phyloP scores from a whole-genome alignment of 257 asterid species.

The Nicotiana attenuata region DNA sequence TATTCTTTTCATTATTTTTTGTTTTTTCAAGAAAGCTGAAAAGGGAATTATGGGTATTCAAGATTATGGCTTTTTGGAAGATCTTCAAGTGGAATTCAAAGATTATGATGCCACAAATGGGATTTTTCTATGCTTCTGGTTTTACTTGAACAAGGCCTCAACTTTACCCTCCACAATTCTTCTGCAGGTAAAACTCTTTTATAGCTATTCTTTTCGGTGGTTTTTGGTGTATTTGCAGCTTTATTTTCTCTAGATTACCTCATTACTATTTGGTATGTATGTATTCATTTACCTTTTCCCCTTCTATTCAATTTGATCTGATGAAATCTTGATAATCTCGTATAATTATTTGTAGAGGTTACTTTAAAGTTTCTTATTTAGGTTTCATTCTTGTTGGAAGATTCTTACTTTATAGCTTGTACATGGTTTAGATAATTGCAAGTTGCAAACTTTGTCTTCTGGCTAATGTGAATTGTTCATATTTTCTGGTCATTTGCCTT shows the following conservation, averaged over 20 bases:
- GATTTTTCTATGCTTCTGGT: conserved; percentile 68
- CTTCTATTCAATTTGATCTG: background rate
- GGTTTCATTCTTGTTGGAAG: background rate
- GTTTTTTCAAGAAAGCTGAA: conserved; percentile 23
- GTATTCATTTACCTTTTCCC: too few relatives aligned
- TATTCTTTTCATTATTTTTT: conserved; percentile 11
- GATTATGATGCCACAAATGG: conserved; percentile 33
- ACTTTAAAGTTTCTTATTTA: background rate
- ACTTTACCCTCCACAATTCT: conserved; percentile 53
- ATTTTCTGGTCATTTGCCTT: background rate
- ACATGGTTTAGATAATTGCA: background rate
- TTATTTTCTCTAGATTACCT: background rate
- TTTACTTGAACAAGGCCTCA: conserved; percentile 48
- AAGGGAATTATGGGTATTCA: conserved; percentile 28
- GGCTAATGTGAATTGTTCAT: background rate
- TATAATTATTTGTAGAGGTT: background rate
- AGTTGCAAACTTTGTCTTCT: background rate
- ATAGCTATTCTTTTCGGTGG: background rate
- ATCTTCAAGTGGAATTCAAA: conserved; percentile 54
- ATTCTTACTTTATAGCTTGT: background rate
- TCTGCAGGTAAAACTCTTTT: conserved; percentile 39
- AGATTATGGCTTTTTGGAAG: conserved; percentile 45
- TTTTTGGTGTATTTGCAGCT: background rate
- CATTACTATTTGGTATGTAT: background rate
- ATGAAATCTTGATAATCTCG: background rate